These are phyloP conservation scores for Backusella luteola DNA, from an alignment of 192 early-diverging fungal species.

Conservation along the genomic window DNA sequence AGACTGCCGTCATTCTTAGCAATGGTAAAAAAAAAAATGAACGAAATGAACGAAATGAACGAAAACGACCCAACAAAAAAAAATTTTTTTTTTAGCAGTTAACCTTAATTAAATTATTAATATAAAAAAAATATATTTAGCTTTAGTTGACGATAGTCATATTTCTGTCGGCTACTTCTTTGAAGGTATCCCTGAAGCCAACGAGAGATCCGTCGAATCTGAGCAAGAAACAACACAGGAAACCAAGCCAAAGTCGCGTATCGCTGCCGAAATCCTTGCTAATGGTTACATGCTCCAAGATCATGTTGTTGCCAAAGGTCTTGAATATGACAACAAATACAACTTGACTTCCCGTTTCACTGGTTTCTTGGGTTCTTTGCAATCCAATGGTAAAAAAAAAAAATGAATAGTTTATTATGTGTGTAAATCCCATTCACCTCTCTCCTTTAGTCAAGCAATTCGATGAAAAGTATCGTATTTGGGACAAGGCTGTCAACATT, in stretches of 20 bases:
- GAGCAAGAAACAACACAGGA: slow-evolving; percentile 20
- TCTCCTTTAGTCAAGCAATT: slow-evolving; percentile 29
- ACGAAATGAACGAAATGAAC: background rate
- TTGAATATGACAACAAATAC: slow-evolving; percentile 66
- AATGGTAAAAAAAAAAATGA: slow-evolving; percentile 33
- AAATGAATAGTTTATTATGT: too few relatives aligned
- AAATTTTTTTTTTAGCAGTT: background rate
- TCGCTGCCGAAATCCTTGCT: slow-evolving; percentile 69
- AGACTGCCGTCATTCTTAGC: slow-evolving; percentile 60
- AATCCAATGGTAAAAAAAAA: slow-evolving; percentile 15
- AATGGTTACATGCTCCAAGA: slow-evolving; percentile 65
- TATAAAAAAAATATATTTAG: slow-evolving; percentile 17
- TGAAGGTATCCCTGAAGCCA: slow-evolving; percentile 22
- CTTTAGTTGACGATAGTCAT: slow-evolving; percentile 56
- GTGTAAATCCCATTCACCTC: background rate
- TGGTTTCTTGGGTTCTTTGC: slow-evolving; percentile 24
- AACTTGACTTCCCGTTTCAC: slow-evolving; percentile 47
- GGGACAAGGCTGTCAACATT: slow-evolving; percentile 45
- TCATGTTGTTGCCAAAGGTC: slow-evolving; percentile 61
- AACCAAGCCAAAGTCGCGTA: slow-evolving; percentile 48
- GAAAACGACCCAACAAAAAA: background rate
- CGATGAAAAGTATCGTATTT: slow-evolving; percentile 55
- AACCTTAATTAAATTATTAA: background rate
- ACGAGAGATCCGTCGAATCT: slow-evolving; percentile 36
- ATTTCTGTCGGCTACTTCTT: slow-evolving; percentile 52